These are phyloP conservation scores for Ceratopteris richardii DNA, from an alignment of 75 land plant species.

Conservation along the genomic window DNA sequence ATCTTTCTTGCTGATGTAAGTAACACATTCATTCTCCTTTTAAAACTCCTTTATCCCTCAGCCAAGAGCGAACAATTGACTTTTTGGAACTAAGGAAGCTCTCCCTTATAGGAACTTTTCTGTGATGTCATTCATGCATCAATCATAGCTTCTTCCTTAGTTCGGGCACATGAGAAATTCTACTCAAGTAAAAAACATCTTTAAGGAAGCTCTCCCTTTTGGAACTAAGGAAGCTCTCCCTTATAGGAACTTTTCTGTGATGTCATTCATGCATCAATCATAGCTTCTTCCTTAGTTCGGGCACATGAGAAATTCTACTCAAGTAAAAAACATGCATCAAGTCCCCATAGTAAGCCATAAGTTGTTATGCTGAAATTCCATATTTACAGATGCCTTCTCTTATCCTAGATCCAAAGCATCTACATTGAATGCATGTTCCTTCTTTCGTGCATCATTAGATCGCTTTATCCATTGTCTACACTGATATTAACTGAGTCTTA, in stretches of 20 bases:
- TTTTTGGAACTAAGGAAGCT: too few relatives aligned
- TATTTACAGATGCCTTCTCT: slow-evolving; percentile 71
- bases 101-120: slow-evolving; percentile 59
- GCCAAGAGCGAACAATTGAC: too few relatives aligned
- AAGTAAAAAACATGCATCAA: slow-evolving; percentile 61
- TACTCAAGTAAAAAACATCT: slow-evolving; percentile 91
- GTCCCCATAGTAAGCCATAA: slow-evolving; percentile 49
- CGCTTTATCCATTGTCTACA: slow-evolving; percentile 38
- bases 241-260: slow-evolving; percentile 69
- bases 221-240: too few relatives aligned
- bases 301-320: slow-evolving; percentile 91
- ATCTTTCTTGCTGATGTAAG: too few relatives aligned
- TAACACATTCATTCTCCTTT: too few relatives aligned
- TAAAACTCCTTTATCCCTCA: too few relatives aligned
- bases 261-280: slow-evolving; percentile 79
- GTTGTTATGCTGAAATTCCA: slow-evolving; percentile 76
- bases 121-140: slow-evolving; percentile 84
- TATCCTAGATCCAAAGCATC: slow-evolving; percentile 43
- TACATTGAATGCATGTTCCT: slow-evolving; percentile 72
- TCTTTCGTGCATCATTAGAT: slow-evolving; percentile 37
- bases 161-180: slow-evolving; percentile 78
- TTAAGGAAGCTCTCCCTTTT: too few relatives aligned
- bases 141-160: slow-evolving; percentile 82
- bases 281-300: slow-evolving; percentile 74
- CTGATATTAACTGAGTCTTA: slow-evolving; percentile 34